These are phyloP conservation scores for Phytophthora meadii DNA, from an alignment of 352 stramenopile species.

Conservation along the genomic window DNA sequence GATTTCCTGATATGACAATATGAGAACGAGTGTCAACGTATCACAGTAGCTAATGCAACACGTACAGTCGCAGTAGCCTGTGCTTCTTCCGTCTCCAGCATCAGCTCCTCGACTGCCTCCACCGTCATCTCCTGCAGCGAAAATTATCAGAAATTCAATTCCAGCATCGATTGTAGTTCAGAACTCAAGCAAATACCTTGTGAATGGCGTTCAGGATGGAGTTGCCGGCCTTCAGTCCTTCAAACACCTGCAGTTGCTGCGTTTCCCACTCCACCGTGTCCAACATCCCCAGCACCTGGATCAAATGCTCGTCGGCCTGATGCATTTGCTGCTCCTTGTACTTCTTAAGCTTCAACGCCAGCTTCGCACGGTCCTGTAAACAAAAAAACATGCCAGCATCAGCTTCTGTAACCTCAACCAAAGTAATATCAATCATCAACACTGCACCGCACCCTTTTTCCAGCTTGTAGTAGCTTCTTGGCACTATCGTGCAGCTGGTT, in stretches of 20 bases:
- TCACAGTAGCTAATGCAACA: neutral
- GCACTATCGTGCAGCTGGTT: conserved; percentile 83
- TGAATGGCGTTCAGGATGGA: conserved; percentile 89
- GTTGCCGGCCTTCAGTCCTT: conserved; percentile 89
- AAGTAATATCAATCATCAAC: neutral
- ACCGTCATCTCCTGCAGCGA: conserved; percentile 81
- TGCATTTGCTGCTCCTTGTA: conserved; percentile 91
- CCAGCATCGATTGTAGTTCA: neutral
- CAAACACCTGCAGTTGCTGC: conserved; percentile 89
- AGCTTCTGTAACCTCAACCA: no score
- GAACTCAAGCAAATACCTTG: conserved; percentile 46
- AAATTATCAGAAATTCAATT: no score
- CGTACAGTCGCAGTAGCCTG: conserved; percentile 79
- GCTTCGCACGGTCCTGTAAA: conserved; percentile 78
- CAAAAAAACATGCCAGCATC: no score
- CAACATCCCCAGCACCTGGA: conserved; percentile 88
- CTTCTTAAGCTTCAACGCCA: conserved; percentile 90
- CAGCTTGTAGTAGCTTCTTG: conserved; percentile 73
- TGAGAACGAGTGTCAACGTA: conserved; percentile 3
- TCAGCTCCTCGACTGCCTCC: conserved; percentile 88
- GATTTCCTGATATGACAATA: conserved; percentile 72
- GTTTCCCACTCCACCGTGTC: conserved; percentile 91
- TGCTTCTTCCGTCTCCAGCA: conserved; percentile 90
- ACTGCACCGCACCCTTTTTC: conserved; percentile 54
- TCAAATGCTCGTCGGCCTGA: conserved; percentile 84